Conservation (phyloP, 139 green algal species). For the Chara braunii region DNA sequence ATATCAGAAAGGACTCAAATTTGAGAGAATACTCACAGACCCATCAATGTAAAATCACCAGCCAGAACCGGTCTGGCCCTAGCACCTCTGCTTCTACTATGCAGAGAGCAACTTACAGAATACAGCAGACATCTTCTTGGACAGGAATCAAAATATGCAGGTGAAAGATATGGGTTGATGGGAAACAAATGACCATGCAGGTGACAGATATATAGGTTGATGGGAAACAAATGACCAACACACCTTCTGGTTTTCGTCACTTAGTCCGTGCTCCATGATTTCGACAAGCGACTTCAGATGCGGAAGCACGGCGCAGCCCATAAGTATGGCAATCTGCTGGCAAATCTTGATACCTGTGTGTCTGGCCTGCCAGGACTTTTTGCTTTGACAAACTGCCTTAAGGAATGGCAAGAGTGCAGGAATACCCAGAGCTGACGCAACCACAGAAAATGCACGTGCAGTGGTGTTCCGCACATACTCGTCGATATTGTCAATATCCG, state of each 20-base stretch:
- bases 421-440: slow-evolving; percentile 90
- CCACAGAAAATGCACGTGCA: slow-evolving; percentile 79
- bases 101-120: too few relatives aligned
- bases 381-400: slow-evolving; percentile 93
- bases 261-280: slow-evolving; percentile 87
- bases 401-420: slow-evolving; percentile 95
- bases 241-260: slow-evolving; percentile 54
- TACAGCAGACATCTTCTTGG: too few relatives aligned
- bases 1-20: too few relatives aligned
- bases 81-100: too few relatives aligned
- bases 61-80: too few relatives aligned
- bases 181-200: too few relatives aligned
- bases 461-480: slow-evolving; percentile 98
- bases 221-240: too few relatives aligned
- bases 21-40: too few relatives aligned
- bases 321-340: slow-evolving; percentile 96
- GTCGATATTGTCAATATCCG: slow-evolving; percentile 98
- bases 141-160: too few relatives aligned
- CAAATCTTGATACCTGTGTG: slow-evolving; percentile 99
- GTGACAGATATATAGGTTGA: too few relatives aligned
- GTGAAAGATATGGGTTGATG: too few relatives aligned
- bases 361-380: slow-evolving; percentile 93
- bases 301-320: slow-evolving; percentile 87
- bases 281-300: slow-evolving; percentile 92
- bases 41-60: too few relatives aligned